A percentile compares a stretch with the other conserved stretches of the same genome.
Evolutionary conservation across 108 stramenopile species (phyloP).

Genomic region (Cylindrotheca fusiformis): DNA sequence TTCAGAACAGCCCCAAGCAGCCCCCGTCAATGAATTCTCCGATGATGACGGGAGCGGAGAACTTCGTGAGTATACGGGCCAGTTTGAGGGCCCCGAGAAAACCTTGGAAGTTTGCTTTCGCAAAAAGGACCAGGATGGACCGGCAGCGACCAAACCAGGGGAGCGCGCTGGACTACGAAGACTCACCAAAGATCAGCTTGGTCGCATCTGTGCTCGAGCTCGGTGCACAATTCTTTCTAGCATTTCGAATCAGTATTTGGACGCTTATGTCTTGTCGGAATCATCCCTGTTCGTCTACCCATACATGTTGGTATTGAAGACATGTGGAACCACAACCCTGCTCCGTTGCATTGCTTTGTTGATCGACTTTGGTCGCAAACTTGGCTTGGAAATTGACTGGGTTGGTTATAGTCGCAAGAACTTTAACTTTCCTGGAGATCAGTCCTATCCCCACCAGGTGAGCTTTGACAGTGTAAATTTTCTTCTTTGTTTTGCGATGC

Average conservation of each 20-base stretch:
- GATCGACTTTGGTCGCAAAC: conserved; percentile 82
- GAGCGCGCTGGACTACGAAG: conserved; percentile 76
- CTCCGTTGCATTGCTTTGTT: conserved; percentile 92
- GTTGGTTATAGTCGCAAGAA: conserved; percentile 99
- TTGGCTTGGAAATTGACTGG: conserved; percentile 97
- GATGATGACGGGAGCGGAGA: conserved; percentile 77
- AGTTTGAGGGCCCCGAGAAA: conserved; percentile 90
- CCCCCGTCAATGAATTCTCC: conserved; percentile 6
- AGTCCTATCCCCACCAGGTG: conserved; percentile 79
- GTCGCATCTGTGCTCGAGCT: conserved; percentile 91
- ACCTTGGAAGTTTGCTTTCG: conserved; percentile 87
- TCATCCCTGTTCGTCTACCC: conserved; percentile 98
- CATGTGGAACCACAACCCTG: conserved; percentile 99
- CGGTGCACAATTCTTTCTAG: conserved; percentile 93
- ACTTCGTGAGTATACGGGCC: conserved; percentile 77
- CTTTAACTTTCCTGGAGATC: conserved; percentile 95
- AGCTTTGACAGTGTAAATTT: too few relatives aligned
- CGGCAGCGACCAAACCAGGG: background rate
- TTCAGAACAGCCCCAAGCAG: conserved; percentile 18
- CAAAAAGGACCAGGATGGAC: conserved; percentile 34
- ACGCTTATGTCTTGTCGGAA: conserved; percentile 97
- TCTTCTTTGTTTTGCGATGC: too few relatives aligned
- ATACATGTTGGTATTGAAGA: conserved; percentile 98
- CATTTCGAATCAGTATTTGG: conserved; percentile 92
- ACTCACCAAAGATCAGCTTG: conserved; percentile 77